Evolutionary conservation across 176 grass and related monocot species (phyloP).

Genomic region (barley (Hordeum vulgare)): DNA sequence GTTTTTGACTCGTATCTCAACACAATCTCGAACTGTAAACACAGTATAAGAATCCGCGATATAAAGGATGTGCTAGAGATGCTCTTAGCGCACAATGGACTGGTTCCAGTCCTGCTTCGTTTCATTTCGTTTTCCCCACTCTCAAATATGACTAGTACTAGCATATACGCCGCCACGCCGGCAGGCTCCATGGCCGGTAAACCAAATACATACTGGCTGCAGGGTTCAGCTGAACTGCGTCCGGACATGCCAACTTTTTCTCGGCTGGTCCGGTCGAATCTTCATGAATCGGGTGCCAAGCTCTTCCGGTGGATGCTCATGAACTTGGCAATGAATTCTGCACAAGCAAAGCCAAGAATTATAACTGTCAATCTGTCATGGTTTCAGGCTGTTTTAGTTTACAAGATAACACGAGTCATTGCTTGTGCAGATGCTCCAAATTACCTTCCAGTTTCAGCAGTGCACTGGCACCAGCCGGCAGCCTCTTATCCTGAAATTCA

Average conservation of each 20-base stretch:
- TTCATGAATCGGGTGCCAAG: conserved; percentile 17
- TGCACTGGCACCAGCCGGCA: conserved; percentile 52
- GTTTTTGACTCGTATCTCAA: no score
- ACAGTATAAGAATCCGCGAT: no score
- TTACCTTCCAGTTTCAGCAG: conserved; percentile 66
- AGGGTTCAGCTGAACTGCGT: not conserved
- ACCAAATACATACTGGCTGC: not conserved
- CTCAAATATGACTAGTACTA: not conserved
- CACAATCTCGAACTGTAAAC: no score
- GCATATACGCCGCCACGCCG: not conserved
- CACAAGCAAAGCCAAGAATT: not conserved
- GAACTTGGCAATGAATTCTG: conserved; percentile 69
- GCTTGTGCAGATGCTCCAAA: no score
- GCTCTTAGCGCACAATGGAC: not conserved
- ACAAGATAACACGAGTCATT: not conserved
- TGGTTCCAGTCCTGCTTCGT: not conserved
- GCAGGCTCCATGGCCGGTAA: not conserved
- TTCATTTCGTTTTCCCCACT: not conserved
- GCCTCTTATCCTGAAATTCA: conserved; percentile 59
- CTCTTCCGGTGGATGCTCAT: conserved; percentile 65
- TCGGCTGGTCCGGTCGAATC: not conserved
- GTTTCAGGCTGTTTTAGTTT: not conserved
- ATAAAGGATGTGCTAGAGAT: no score
- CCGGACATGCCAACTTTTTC: not conserved
- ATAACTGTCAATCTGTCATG: not conserved